A percentile compares a stretch with the other conserved stretches of the same genome.
Conservation (phyloP, 116 monocot species). For the Dioscorea cayenensis region DNA sequence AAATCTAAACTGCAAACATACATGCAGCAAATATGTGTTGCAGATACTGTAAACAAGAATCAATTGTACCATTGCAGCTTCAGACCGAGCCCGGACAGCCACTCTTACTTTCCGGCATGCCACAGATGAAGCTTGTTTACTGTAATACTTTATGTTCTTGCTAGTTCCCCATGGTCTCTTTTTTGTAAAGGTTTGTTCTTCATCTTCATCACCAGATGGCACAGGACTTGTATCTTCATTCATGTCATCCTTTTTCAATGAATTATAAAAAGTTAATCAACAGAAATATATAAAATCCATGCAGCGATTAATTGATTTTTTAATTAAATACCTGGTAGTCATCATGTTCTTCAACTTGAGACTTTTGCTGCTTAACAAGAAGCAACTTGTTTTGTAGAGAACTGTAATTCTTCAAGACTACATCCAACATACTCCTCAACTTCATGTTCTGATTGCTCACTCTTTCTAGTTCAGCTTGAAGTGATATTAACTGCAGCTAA, state of each 20-base stretch:
- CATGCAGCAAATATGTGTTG: too few species aligned
- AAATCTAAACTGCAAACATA: neutral
- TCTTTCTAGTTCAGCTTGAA: slow-evolving; percentile 31
- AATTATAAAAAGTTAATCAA: neutral
- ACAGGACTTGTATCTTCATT: neutral
- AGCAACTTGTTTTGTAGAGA: slow-evolving; percentile 28
- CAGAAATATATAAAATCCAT: neutral
- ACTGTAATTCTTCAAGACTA: slow-evolving; percentile 30
- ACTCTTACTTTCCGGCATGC: slow-evolving; percentile 47
- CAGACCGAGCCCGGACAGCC: slow-evolving; percentile 52
- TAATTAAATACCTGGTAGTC: neutral
- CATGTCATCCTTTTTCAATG: neutral
- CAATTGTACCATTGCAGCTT: slow-evolving; percentile 43
- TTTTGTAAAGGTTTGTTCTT: slow-evolving; percentile 7
- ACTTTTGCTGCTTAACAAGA: slow-evolving; percentile 17
- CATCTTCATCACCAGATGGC: slow-evolving; percentile 4
- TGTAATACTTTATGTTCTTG: slow-evolving; percentile 15
- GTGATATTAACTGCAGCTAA: slow-evolving; percentile 14
- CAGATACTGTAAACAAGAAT: too few species aligned
- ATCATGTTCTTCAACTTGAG: neutral
- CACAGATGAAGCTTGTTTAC: slow-evolving; percentile 11
- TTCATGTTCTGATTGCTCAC: slow-evolving; percentile 35
- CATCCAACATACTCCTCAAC: slow-evolving; percentile 35
- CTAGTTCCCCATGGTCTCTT: slow-evolving; percentile 3
- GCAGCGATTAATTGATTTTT: neutral